A percentile compares a stretch with the other conserved stretches of the same genome.
Evolutionary conservation across 2,329 filamentous ascomycete species (phyloP).

Genomic region (Aspergillus phoenicis): DNA sequence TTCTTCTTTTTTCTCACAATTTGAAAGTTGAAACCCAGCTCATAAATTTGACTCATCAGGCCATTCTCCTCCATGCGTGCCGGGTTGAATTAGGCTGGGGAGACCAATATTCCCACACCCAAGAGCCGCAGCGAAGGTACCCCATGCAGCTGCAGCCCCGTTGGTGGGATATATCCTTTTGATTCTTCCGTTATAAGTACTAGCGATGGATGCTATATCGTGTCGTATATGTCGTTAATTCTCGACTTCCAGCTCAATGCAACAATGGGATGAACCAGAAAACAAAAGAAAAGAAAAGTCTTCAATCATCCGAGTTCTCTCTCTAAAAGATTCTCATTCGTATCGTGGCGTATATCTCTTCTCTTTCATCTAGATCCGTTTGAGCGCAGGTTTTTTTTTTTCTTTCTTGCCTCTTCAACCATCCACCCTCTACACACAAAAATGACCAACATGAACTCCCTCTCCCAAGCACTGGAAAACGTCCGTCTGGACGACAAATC

Average conservation of each 20-base stretch:
- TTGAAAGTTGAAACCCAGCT: conserved; percentile 61
- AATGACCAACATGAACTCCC: conserved; percentile 17
- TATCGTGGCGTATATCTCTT: conserved; percentile 22
- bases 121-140: conserved; percentile 53
- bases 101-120: conserved; percentile 50
- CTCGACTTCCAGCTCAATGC: conserved; percentile 21
- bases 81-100: conserved; percentile 61
- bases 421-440: not conserved
- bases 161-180: conserved; percentile 49
- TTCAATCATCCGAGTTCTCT: not conserved
- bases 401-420: conserved; percentile 10
- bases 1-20: conserved; percentile 43
- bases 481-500: conserved; percentile 26
- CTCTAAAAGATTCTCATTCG: conserved; percentile 13
- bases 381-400: conserved; percentile 12
- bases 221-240: conserved; percentile 19
- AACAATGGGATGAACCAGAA: conserved; percentile 30
- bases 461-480: conserved; percentile 28
- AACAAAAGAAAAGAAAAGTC: conserved; percentile 5
- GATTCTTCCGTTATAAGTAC: conserved; percentile 14
- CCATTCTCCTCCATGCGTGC: conserved; percentile 50
- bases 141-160: conserved; percentile 52
- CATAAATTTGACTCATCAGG: conserved; percentile 62
- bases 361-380: not conserved
- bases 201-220: conserved; percentile 16